phyloP scores from a whole-genome alignment of 805 yeast genomes.

The Kodamaea jinghongensis region DNA sequence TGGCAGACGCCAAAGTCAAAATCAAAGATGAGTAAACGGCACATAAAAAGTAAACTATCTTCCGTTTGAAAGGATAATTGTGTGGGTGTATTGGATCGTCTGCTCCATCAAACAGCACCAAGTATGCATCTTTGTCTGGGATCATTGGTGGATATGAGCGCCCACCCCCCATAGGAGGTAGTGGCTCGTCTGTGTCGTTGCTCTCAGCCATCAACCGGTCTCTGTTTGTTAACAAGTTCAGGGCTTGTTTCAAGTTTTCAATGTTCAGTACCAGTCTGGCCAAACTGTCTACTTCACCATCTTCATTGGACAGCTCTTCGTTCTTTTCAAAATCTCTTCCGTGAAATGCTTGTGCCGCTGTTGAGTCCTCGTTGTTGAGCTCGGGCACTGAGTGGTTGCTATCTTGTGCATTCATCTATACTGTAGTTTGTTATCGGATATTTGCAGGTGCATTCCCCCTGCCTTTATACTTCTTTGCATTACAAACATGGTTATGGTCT shows the following conservation, averaged over 20 bases:
- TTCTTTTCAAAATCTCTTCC: too few species aligned
- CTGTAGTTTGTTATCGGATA: too few species aligned
- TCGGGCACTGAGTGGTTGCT: too few species aligned
- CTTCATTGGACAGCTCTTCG: too few species aligned
- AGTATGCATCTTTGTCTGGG: slow-evolving; percentile 52
- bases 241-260: slow-evolving; percentile 18
- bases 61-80: slow-evolving; percentile 48
- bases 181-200: slow-evolving; percentile 24
- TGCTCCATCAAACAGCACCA: slow-evolving; percentile 74
- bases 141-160: slow-evolving; percentile 61
- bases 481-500: too few species aligned
- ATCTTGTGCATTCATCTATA: too few species aligned
- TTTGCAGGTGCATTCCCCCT: too few species aligned
- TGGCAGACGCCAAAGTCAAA: slow-evolving; percentile 20
- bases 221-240: slow-evolving; percentile 18
- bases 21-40: slow-evolving; percentile 32
- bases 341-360: too few species aligned
- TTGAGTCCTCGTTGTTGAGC: too few species aligned
- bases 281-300: slow-evolving; percentile 4
- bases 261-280: slow-evolving; percentile 21
- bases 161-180: slow-evolving; percentile 61
- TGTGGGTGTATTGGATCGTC: slow-evolving; percentile 78
- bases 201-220: slow-evolving; percentile 19
- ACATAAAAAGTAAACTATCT: slow-evolving; percentile 21
- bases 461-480: too few species aligned